Percentiles rank a stretch among this genome's conserved stretches.
These are phyloP conservation scores for Papiliotrema fonsecae DNA, from an alignment of 1,284 basidiomycete species.

Conservation along the genomic window DNA sequence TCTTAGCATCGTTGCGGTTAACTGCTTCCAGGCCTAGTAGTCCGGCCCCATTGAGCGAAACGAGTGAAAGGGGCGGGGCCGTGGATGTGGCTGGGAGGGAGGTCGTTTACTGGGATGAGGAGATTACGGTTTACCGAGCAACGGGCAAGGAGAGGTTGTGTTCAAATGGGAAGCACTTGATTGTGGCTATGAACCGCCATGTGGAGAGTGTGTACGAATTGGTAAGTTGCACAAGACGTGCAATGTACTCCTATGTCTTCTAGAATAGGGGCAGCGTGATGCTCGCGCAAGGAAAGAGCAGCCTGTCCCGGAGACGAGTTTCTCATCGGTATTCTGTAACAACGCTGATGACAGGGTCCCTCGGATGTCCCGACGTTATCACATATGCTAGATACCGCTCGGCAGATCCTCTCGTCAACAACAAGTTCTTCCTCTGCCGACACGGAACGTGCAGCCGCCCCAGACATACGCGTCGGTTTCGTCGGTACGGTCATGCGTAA, in stretches of 20 bases:
- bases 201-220: slow-evolving; percentile 42
- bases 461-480: slow-evolving; percentile 36
- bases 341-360: not conserved
- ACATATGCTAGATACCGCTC: slow-evolving; percentile 6
- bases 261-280: too few species aligned
- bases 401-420: slow-evolving; percentile 14
- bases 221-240: slow-evolving; percentile 21
- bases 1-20: not conserved
- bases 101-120: slow-evolving; percentile 33
- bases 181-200: slow-evolving; percentile 41
- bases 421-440: slow-evolving; percentile 6
- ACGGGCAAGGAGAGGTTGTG: slow-evolving; percentile 36
- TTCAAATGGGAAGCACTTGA: slow-evolving; percentile 36
- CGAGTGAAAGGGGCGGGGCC: not conserved
- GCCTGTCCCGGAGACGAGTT: too few species aligned
- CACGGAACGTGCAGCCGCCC: slow-evolving; percentile 14
- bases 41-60: slow-evolving; percentile 1
- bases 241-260: not conserved
- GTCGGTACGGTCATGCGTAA: slow-evolving; percentile 31
- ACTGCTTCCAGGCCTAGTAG: not conserved
- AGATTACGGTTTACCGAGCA: slow-evolving; percentile 35
- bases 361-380: not conserved
- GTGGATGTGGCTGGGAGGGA: slow-evolving; percentile 25
- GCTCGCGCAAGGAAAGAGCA: too few species aligned
- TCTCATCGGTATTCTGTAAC: too few species aligned